phyloP scores from a whole-genome alignment of 441 rosid species.

The Euphorbia schlechtendalii region DNA sequence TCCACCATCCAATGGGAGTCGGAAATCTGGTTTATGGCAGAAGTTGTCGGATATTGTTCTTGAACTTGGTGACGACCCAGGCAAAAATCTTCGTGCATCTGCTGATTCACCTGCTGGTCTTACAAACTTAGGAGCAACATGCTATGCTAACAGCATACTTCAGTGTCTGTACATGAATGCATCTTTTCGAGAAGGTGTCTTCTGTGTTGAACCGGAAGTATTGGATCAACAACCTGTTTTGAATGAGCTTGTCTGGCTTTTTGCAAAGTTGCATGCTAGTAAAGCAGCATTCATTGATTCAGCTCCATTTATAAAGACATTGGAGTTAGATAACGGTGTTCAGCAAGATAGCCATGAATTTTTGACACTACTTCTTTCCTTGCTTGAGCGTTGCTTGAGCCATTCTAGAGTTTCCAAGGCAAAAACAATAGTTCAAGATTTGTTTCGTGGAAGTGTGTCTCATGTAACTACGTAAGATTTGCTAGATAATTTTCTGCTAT shows the following conservation, averaged over 20 bases:
- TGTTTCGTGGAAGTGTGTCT: constrained; percentile 93
- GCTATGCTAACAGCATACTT: constrained; percentile 97
- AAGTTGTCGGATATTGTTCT: constrained; percentile 63
- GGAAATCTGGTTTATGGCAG: constrained; percentile 92
- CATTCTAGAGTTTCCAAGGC: constrained; percentile 57
- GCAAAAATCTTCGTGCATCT: constrained; percentile 56
- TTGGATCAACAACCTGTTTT: constrained; percentile 70
- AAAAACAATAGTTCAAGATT: constrained; percentile 86
- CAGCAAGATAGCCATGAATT: constrained; percentile 99
- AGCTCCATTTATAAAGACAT: constrained; percentile 84
- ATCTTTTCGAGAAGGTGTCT: constrained; percentile 72
- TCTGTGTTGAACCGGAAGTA: constrained; percentile 71
- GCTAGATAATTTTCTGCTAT: neutral
- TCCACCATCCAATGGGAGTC: constrained; percentile 78
- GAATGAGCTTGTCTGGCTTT: constrained; percentile 81
- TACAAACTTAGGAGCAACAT: constrained; percentile 91
- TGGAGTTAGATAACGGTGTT: constrained; percentile 90
- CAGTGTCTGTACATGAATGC: constrained; percentile 88
- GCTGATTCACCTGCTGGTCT: constrained; percentile 82
- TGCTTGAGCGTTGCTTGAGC: constrained; percentile 84
- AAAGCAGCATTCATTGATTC: constrained; percentile 83
- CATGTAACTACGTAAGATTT: constrained; percentile 91
- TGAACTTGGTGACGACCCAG: constrained; percentile 68
- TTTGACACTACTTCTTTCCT: constrained; percentile 81
- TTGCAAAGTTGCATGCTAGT: constrained; percentile 81